Percentiles rank a stretch among this genome's conserved stretches.
phyloP scores from a whole-genome alignment of 495 filamentous ascomycete genomes.

The Tetracladium marchalianum region DNA sequence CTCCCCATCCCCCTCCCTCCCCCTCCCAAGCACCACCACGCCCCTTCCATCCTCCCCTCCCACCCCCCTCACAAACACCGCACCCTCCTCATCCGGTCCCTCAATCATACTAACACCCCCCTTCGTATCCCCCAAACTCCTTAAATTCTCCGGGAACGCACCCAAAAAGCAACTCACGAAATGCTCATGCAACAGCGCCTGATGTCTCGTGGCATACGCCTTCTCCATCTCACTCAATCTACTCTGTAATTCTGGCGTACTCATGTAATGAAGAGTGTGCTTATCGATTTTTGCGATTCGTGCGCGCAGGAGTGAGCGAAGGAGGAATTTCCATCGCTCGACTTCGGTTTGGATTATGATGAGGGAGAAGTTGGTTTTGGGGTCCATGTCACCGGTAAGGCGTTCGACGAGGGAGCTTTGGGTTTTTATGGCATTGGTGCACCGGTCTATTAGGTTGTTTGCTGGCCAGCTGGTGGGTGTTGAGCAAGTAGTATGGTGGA shows the following conservation, averaged over 20 bases:
- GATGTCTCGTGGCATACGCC: conserved; percentile 71
- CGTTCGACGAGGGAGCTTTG: conserved; percentile 67
- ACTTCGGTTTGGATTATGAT: conserved; percentile 96
- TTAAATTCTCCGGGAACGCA: conserved; percentile 64
- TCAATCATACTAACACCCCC: conserved; percentile 91
- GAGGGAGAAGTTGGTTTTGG: conserved; percentile 80
- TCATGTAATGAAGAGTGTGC: conserved; percentile 53
- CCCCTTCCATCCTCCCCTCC: conserved; percentile 40
- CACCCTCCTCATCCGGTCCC: conserved; percentile 65
- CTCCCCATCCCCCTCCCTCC: conserved; percentile 45
- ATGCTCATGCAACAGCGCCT: conserved; percentile 69
- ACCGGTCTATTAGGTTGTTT: conserved; percentile 51
- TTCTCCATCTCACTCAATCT: conserved; percentile 64
- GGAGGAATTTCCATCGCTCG: conserved; percentile 81
- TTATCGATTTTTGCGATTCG: conserved; percentile 80
- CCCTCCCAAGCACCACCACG: conserved; percentile 28
- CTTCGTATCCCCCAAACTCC: conserved; percentile 78
- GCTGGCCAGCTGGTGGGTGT: conserved; percentile 35
- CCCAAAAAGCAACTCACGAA: conserved; percentile 73
- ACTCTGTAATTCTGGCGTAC: conserved; percentile 31
- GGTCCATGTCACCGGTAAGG: conserved; percentile 69
- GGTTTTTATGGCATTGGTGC: conserved; percentile 59
- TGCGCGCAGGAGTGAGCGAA: conserved; percentile 76
- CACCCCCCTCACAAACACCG: conserved; percentile 76
- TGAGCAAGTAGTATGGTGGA: neutral